Conservation (phyloP, 352 stramenopile genomes). For the Globisporangium nagaii region DNA sequence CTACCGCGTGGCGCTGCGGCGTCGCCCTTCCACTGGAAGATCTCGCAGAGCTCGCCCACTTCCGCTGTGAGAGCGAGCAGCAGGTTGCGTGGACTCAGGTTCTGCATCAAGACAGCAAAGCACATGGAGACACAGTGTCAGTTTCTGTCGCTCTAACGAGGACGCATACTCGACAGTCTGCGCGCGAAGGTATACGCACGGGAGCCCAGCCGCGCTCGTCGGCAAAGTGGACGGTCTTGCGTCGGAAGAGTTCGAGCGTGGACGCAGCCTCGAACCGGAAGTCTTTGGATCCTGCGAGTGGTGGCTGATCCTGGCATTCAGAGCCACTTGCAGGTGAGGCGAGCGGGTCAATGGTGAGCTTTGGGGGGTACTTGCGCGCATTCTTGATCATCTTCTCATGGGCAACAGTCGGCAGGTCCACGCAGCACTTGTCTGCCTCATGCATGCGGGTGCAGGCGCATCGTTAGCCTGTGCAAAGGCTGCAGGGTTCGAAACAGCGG, state of each 20-base stretch:
- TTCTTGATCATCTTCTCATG: slow-evolving; percentile 93
- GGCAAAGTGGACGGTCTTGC: slow-evolving; percentile 50
- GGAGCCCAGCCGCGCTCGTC: slow-evolving; percentile 60
- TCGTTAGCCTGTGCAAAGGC: too few relatives aligned
- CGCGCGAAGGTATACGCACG: slow-evolving; percentile 18
- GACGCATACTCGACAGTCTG: too few relatives aligned
- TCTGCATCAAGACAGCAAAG: slow-evolving; percentile 12
- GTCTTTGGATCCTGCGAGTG: not conserved
- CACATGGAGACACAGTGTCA: too few relatives aligned
- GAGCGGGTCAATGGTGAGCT: slow-evolving; percentile 8
- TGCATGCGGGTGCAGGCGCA: too few relatives aligned
- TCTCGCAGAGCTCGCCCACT: slow-evolving; percentile 92
- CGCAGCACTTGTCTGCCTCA: slow-evolving; percentile 67
- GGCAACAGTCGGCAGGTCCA: slow-evolving; percentile 87
- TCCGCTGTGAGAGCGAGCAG: slow-evolving; percentile 92
- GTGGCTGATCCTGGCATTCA: too few relatives aligned
- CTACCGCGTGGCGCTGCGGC: too few relatives aligned
- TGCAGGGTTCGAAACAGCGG: too few relatives aligned
- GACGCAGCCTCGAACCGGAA: slow-evolving; percentile 32
- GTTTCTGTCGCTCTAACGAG: too few relatives aligned
- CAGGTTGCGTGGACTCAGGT: slow-evolving; percentile 88
- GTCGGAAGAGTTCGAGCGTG: slow-evolving; percentile 51
- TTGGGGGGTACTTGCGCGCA: slow-evolving; percentile 74
- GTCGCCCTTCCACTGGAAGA: slow-evolving; percentile 94
- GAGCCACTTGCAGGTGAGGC: not conserved